phyloP scores from a whole-genome alignment of 73 alveolate genomes.

The Paramecium primaurelia region DNA sequence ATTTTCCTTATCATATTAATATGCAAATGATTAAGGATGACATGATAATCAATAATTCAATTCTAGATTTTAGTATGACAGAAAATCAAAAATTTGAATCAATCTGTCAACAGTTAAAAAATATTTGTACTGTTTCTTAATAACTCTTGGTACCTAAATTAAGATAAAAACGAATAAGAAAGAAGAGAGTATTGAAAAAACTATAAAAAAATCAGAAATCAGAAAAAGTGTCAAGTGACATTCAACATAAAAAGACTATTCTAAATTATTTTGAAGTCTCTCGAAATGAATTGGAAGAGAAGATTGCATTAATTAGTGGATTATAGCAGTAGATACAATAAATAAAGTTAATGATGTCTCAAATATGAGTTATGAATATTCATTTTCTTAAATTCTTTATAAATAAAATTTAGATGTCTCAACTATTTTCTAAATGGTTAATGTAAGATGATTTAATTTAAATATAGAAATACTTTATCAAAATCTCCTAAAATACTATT shows the following conservation, averaged over 20 bases:
- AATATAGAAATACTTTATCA: neutral
- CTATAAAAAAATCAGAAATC: neutral
- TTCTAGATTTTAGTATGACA: neutral
- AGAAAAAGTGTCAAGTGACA: neutral
- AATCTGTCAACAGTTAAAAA: neutral
- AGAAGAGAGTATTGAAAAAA: neutral
- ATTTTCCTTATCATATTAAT: neutral
- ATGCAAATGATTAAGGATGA: neutral
- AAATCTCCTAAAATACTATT: neutral
- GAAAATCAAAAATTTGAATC: neutral
- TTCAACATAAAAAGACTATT: neutral
- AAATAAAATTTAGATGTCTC: neutral
- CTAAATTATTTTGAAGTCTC: neutral
- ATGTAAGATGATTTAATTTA: neutral
- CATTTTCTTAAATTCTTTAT: neutral
- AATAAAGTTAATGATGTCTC: neutral
- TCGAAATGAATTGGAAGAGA: neutral
- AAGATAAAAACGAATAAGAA: neutral
- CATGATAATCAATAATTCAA: neutral
- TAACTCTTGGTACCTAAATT: neutral
- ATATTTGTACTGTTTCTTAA: neutral
- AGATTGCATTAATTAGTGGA: neutral
- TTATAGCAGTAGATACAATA: neutral
- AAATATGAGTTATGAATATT: neutral
- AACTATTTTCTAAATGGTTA: neutral